Conservation (phyloP, 1,139 yeast genomes). For the Blastobotrys malaysiensis region DNA sequence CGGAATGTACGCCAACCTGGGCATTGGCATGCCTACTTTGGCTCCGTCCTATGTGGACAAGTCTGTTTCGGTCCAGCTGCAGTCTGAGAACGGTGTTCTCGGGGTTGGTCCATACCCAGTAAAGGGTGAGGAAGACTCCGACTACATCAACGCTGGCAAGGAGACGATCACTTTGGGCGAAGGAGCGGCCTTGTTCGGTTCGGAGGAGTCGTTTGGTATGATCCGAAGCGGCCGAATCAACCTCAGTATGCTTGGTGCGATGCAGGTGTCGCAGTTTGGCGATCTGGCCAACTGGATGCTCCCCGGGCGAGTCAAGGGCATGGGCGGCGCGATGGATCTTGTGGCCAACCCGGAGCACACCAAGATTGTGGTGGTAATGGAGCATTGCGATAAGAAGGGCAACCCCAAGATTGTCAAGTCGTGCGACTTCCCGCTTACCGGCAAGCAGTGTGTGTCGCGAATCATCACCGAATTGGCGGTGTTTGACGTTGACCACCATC, state of each 20-base stretch:
- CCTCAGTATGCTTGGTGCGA: conserved; percentile 41
- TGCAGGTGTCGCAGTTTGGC: conserved; percentile 41
- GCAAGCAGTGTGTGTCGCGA: conserved; percentile 40
- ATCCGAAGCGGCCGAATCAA: conserved; percentile 41
- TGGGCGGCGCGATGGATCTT: conserved; percentile 49
- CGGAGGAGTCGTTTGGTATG: conserved; percentile 45
- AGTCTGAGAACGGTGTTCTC: conserved; percentile 43
- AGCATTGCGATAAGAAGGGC: conserved; percentile 42
- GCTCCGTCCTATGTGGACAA: conserved; percentile 39
- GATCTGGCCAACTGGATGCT: conserved; percentile 46
- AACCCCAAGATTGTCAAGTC: conserved; percentile 39
- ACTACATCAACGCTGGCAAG: conserved; percentile 43
- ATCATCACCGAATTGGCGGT: conserved; percentile 45
- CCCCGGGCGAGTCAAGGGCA: conserved; percentile 44
- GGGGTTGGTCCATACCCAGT: conserved; percentile 43
- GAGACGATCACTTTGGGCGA: conserved; percentile 40
- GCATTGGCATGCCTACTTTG: conserved; percentile 44
- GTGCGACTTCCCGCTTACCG: conserved; percentile 43
- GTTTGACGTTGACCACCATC: conserved; percentile 38
- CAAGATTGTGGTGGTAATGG: conserved; percentile 41
- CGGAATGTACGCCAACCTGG: conserved; percentile 41
- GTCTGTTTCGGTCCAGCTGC: conserved; percentile 36
- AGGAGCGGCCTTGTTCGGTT: conserved; percentile 43
- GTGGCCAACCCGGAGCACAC: conserved; percentile 43
- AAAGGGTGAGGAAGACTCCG: conserved; percentile 41